Percentiles rank a stretch among this genome's conserved stretches.
phyloP scores from a whole-genome alignment of 305 asterid genomes.

The Rubia tinctorum region DNA sequence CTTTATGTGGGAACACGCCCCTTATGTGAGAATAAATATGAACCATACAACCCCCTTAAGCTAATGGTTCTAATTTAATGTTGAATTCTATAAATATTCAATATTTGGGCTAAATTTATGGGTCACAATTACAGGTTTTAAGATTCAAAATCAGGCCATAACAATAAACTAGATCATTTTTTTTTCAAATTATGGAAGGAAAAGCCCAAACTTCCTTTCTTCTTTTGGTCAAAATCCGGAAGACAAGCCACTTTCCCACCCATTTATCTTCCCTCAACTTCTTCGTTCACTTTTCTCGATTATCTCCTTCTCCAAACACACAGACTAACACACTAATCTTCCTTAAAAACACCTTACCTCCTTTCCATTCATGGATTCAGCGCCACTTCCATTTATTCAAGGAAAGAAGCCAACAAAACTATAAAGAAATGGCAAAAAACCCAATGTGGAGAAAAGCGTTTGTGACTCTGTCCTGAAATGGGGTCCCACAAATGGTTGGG shows the following conservation, averaged over 20 bases:
- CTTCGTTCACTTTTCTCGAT: neutral
- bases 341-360: neutral
- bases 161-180: too few relatives aligned
- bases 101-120: too few relatives aligned
- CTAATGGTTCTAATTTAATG: too few relatives aligned
- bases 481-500: constrained; percentile 1
- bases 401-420: too few relatives aligned
- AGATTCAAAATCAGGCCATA: too few relatives aligned
- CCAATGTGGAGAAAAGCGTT: constrained; percentile 25
- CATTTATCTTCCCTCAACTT: constrained; percentile 3
- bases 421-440: neutral
- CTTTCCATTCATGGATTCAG: neutral
- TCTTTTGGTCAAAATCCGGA: neutral
- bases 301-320: neutral
- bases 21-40: too few relatives aligned
- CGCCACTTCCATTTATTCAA: neutral
- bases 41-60: too few relatives aligned
- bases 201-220: too few relatives aligned
- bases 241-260: constrained; percentile 4
- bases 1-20: too few relatives aligned
- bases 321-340: neutral
- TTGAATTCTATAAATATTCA: too few relatives aligned
- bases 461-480: constrained; percentile 20
- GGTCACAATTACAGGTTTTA: too few relatives aligned
- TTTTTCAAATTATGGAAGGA: too few relatives aligned